Evolutionary conservation across 371 early-diverging fungal species (phyloP).

Genomic region (Apophysomyces variabilis): DNA sequence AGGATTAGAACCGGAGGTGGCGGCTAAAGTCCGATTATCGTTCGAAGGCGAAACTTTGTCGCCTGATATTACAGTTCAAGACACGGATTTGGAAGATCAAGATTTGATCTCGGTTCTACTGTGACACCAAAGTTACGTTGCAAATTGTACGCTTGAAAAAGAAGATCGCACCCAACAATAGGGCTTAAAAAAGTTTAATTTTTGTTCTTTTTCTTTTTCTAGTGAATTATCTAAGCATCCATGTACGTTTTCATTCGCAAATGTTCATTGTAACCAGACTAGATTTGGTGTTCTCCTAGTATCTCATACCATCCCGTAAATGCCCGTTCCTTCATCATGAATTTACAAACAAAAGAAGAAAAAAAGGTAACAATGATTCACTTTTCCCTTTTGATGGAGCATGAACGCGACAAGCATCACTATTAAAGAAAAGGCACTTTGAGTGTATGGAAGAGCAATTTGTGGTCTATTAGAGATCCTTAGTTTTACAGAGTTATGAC

Average conservation of each 20-base stretch:
- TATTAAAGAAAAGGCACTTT: background rate
- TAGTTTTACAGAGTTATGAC: background rate
- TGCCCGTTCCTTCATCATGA: too few species aligned
- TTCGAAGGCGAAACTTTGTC: slow-evolving; percentile 44
- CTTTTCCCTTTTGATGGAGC: background rate
- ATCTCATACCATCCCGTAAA: too few species aligned
- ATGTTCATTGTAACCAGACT: too few species aligned
- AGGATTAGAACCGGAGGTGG: slow-evolving; percentile 9
- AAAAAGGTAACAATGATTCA: background rate
- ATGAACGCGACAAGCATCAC: background rate
- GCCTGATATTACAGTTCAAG: slow-evolving; percentile 25
- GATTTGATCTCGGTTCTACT: slow-evolving; percentile 40
- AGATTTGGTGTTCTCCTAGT: too few species aligned
- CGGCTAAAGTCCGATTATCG: slow-evolving; percentile 23
- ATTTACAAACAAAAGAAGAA: background rate
- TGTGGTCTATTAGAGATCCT: background rate
- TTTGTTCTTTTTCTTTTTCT: too few species aligned
- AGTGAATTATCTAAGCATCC: too few species aligned
- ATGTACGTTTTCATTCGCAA: too few species aligned
- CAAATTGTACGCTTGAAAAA: too few species aligned
- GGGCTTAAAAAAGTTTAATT: too few species aligned
- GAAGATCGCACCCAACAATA: too few species aligned
- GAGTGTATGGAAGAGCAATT: background rate
- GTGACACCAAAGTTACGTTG: background rate
- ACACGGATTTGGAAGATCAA: slow-evolving; percentile 45